A percentile compares a stretch with the other conserved stretches of the same genome.
phyloP scores from a whole-genome alignment of 2,329 filamentous ascomycete species.

The Neurospora crassa region DNA sequence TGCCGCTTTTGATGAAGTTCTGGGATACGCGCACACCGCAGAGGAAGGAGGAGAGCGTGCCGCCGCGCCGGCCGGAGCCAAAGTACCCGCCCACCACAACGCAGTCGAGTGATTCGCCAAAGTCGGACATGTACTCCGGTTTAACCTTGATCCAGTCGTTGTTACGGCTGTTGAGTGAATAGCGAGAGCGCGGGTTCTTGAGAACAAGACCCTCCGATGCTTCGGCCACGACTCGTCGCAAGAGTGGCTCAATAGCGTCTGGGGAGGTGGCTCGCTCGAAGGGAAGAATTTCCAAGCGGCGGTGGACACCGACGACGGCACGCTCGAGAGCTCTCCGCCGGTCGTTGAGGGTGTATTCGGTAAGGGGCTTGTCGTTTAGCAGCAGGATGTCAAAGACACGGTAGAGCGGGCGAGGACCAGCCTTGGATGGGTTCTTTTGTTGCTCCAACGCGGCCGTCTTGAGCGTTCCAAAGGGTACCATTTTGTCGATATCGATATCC shows the following conservation, averaged over 20 bases:
- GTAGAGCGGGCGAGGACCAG: constrained; percentile 65
- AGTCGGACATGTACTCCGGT: constrained; percentile 95
- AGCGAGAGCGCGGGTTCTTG: constrained; percentile 84
- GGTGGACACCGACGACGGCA: constrained; percentile 59
- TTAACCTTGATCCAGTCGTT: constrained; percentile 99
- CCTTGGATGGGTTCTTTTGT: constrained; percentile 59
- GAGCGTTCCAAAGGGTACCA: constrained; percentile 82
- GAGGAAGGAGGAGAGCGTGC: constrained; percentile 75
- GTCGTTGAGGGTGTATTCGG: constrained; percentile 73
- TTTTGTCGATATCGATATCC: constrained; percentile 77
- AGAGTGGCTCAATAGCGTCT: constrained; percentile 65
- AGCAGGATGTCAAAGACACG: constrained; percentile 87
- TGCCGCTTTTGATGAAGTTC: constrained; percentile 48
- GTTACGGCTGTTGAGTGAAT: constrained; percentile 79
- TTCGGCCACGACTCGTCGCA: constrained; percentile 77
- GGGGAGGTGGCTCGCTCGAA: constrained; percentile 57
- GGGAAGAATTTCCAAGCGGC: constrained; percentile 74
- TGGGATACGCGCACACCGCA: constrained; percentile 74
- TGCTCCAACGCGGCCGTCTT: constrained; percentile 83
- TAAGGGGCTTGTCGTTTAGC: constrained; percentile 72
- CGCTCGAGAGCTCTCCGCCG: constrained; percentile 65
- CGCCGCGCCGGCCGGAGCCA: constrained; percentile 77
- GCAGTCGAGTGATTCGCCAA: constrained; percentile 86
- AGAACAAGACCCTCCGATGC: constrained; percentile 84
- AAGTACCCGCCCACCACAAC: constrained; percentile 88